phyloP scores from a whole-genome alignment of 768 basidiomycete genomes.

The Russula compacta region DNA sequence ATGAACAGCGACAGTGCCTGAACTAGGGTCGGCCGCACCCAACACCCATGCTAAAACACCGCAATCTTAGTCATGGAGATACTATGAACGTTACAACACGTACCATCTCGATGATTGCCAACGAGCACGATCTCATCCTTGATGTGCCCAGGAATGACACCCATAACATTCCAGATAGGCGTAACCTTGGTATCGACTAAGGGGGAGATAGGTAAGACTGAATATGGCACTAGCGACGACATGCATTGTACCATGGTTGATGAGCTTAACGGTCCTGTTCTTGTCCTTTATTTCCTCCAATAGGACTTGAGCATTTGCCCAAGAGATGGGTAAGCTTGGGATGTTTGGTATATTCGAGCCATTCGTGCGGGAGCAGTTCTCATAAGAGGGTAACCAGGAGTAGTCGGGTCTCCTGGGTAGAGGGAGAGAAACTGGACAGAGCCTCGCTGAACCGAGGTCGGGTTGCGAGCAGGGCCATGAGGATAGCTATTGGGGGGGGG shows the following conservation, averaged over 20 bases:
- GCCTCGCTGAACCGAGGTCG: slow-evolving; percentile 76
- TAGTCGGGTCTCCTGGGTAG: slow-evolving; percentile 69
- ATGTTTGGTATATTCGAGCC: slow-evolving; percentile 60
- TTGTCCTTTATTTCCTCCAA: slow-evolving; percentile 39
- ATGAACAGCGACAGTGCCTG: slow-evolving; percentile 69
- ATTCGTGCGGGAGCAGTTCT: slow-evolving; percentile 58
- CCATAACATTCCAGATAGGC: slow-evolving; percentile 88
- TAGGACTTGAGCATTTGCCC: slow-evolving; percentile 65
- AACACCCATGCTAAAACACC: slow-evolving; percentile 54
- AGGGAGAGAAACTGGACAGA: slow-evolving; percentile 61
- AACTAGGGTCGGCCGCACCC: slow-evolving; percentile 71
- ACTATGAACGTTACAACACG: slow-evolving; percentile 23
- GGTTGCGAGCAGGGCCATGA: slow-evolving; percentile 80
- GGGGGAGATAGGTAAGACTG: not conserved
- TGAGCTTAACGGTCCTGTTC: slow-evolving; percentile 40
- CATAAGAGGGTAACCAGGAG: slow-evolving; percentile 81
- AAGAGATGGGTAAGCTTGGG: slow-evolving; percentile 86
- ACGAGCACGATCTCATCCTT: slow-evolving; percentile 79
- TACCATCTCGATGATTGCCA: slow-evolving; percentile 86
- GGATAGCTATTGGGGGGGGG: slow-evolving; percentile 43
- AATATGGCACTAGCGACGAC: not conserved
- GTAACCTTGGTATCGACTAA: slow-evolving; percentile 69
- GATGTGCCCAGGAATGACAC: slow-evolving; percentile 73
- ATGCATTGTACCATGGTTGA: slow-evolving; percentile 42
- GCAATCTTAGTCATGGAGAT: not conserved